A percentile compares a stretch with the other conserved stretches of the same genome.
These are phyloP conservation scores for Cercospora janseana DNA, from an alignment of 2,329 filamentous ascomycete species.

Conservation along the genomic window DNA sequence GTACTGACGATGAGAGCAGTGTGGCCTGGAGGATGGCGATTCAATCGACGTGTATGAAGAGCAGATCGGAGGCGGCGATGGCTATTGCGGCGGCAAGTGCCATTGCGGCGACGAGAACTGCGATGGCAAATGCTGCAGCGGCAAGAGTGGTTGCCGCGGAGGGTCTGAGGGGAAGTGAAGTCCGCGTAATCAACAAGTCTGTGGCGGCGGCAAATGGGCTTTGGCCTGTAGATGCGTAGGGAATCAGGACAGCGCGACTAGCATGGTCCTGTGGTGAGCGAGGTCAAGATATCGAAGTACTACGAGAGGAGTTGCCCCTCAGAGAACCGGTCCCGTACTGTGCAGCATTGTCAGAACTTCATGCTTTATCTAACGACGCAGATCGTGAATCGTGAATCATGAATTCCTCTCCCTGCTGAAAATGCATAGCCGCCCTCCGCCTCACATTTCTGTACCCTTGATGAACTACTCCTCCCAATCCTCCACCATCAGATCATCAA, in stretches of 20 bases:
- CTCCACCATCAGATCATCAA: constrained; percentile 5
- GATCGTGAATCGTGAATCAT: too few species aligned
- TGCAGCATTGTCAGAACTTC: too few species aligned
- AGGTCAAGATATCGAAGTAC: too few species aligned
- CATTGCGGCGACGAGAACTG: constrained; percentile 10
- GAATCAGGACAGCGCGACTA: too few species aligned
- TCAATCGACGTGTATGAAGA: constrained; percentile 28
- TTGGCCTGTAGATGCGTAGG: too few species aligned
- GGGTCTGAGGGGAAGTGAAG: constrained; percentile 9
- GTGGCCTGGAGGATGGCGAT: constrained; percentile 28
- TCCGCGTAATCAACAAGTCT: too few species aligned
- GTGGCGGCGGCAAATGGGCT: not conserved
- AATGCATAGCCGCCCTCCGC: not conserved
- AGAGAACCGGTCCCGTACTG: too few species aligned
- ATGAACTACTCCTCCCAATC: constrained; percentile 7
- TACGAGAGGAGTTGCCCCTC: too few species aligned
- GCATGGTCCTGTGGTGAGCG: too few species aligned
- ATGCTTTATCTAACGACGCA: too few species aligned
- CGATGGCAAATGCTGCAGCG: constrained; percentile 12
- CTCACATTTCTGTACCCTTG: not conserved
- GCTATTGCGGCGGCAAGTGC: constrained; percentile 4
- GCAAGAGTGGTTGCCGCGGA: constrained; percentile 6
- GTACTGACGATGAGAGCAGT: constrained; percentile 18
- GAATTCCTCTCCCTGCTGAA: not conserved
- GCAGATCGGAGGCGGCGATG: constrained; percentile 25